A percentile compares a stretch with the other conserved stretches of the same genome.
These are phyloP conservation scores for Lecanicillium sp. DNA, from an alignment of 2,329 filamentous ascomycete species.

Conservation along the genomic window DNA sequence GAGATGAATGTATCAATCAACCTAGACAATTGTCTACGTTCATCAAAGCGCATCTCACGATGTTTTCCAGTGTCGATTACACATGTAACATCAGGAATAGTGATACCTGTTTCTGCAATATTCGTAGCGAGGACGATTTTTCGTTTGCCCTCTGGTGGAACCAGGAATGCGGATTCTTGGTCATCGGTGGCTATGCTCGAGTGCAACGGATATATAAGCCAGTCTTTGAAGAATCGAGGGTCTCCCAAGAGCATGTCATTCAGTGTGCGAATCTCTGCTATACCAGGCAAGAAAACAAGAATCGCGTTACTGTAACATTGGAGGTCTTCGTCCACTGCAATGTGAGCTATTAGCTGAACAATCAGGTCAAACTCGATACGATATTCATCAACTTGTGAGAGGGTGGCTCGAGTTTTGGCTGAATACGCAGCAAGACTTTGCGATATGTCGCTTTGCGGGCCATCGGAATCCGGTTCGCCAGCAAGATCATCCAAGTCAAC, in stretches of 20 bases:
- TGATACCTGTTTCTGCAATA: constrained; percentile 97
- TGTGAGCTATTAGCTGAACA: constrained; percentile 65
- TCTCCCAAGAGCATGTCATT: constrained; percentile 80
- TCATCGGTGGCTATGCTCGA: constrained; percentile 95
- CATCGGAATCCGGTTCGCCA: constrained; percentile 35
- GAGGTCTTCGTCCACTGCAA: constrained; percentile 63
- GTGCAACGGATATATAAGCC: constrained; percentile 85
- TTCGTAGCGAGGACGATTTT: constrained; percentile 98
- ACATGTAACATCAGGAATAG: constrained; percentile 94
- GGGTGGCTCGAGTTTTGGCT: constrained; percentile 62
- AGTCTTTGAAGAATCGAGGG: constrained; percentile 64
- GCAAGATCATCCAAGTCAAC: constrained; percentile 57
- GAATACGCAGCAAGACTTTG: constrained; percentile 68
- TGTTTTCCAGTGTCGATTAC: constrained; percentile 96
- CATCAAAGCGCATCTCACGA: constrained; percentile 95
- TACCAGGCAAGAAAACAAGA: constrained; percentile 88
- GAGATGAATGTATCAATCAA: constrained; percentile 95
- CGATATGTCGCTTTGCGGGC: constrained; percentile 48
- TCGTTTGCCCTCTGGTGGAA: constrained; percentile 72
- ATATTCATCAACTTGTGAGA: constrained; percentile 81
- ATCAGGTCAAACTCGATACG: constrained; percentile 85
- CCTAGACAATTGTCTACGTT: constrained; percentile 81
- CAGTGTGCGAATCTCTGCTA: constrained; percentile 82
- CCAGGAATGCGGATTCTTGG: constrained; percentile 83
- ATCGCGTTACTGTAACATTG: constrained; percentile 77